phyloP scores from a whole-genome alignment of 2,329 filamentous ascomycete genomes.

The Cryphonectria japonica region DNA sequence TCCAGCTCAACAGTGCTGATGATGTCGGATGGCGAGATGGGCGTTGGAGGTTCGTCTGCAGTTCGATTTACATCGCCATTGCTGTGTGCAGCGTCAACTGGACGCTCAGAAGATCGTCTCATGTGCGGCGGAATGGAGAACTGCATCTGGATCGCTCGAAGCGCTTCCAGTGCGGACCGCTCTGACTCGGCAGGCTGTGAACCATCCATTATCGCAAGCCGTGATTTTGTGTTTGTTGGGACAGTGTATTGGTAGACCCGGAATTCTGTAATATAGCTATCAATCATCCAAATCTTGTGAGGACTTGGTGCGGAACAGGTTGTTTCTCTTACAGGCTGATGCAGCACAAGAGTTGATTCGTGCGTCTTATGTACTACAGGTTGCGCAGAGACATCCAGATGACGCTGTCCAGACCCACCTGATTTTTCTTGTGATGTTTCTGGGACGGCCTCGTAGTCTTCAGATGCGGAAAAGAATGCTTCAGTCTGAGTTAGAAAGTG shows the following conservation, averaged over 20 bases:
- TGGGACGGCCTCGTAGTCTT: conserved; percentile 26
- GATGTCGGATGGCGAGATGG: conserved; percentile 26
- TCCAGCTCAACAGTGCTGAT: conserved; percentile 29
- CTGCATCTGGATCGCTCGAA: conserved; percentile 23
- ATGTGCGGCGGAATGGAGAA: conserved; percentile 16
- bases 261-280: neutral
- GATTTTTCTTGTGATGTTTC: conserved; percentile 13
- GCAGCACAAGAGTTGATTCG: conserved; percentile 1
- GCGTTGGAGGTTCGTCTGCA: conserved; percentile 20
- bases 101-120: neutral
- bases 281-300: neutral
- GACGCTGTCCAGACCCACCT: neutral
- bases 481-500: conserved; percentile 22
- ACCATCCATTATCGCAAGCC: conserved; percentile 20
- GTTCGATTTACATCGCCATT: neutral
- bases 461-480: conserved; percentile 23
- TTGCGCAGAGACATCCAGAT: neutral
- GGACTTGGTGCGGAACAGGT: neutral
- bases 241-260: neutral
- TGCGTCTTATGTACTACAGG: neutral
- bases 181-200: conserved; percentile 14
- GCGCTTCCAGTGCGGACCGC: conserved; percentile 16
- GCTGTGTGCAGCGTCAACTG: neutral
- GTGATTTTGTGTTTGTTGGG: neutral
- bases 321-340: neutral